Evolutionary conservation across 495 filamentous ascomycete genomes (phyloP).

Genomic region (Penicillium desertorum): DNA sequence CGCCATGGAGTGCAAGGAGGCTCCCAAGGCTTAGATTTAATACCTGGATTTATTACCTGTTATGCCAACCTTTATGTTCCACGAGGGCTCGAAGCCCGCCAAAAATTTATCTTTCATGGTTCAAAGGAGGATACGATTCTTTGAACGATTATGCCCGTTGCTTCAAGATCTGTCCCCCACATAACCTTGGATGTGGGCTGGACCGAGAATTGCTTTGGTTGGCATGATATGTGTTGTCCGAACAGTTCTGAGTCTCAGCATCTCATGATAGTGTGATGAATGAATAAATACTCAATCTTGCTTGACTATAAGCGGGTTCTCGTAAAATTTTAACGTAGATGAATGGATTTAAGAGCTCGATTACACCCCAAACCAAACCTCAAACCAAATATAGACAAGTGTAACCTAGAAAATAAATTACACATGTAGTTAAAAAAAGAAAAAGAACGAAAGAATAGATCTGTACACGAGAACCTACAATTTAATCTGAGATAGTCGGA

Average conservation of each 20-base stretch:
- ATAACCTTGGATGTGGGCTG: conserved; percentile 44
- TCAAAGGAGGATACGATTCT: conserved; percentile 34
- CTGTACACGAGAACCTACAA: not conserved
- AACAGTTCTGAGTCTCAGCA: conserved; percentile 43
- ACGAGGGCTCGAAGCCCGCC: conserved; percentile 26
- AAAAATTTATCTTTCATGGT: conserved; percentile 35
- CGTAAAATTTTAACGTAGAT: not conserved
- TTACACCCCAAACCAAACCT: not conserved
- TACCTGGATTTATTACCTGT: conserved; percentile 30
- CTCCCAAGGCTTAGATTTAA: conserved; percentile 48
- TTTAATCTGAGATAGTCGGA: conserved; percentile 1
- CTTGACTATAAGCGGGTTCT: not conserved
- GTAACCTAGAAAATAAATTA: not conserved
- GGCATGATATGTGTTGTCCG: conserved; percentile 42
- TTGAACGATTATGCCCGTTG: conserved; percentile 31
- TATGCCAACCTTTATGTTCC: conserved; percentile 39
- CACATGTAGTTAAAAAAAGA: too few relatives aligned
- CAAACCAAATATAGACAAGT: not conserved
- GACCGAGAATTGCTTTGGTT: conserved; percentile 43
- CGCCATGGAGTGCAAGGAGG: conserved; percentile 92
- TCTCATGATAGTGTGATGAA: conserved; percentile 52
- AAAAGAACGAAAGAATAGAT: not conserved
- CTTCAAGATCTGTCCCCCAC: conserved; percentile 28
- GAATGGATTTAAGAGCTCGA: not conserved
- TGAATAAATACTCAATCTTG: conserved; percentile 35